Percentiles rank a stretch among this genome's conserved stretches.
Conservation (phyloP, 1,139 yeast genomes). For the Ogataea hybrid region DNA sequence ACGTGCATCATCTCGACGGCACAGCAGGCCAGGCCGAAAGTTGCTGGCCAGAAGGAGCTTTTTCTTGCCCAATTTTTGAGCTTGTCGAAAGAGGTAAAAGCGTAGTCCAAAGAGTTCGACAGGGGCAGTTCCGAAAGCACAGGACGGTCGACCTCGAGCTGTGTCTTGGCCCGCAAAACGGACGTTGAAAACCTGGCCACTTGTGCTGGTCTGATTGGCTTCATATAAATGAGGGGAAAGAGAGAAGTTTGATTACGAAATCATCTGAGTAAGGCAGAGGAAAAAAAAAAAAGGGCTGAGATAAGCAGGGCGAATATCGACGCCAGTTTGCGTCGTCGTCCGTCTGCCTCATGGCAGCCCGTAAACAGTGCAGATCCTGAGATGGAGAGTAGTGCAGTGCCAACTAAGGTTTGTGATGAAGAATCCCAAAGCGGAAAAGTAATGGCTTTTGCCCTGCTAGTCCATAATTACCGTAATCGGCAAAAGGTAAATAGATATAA, state of each 20-base stretch:
- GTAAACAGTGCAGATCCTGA: not conserved
- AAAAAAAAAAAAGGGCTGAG: not conserved
- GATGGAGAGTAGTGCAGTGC: not conserved
- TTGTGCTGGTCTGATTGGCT: constrained; percentile 1
- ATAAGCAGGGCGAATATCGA: not conserved
- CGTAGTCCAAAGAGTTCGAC: constrained; percentile 68
- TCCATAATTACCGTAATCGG: not conserved
- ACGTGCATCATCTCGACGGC: constrained; percentile 97
- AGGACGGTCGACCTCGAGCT: constrained; percentile 45
- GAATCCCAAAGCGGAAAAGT: not conserved
- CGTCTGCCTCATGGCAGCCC: not conserved
- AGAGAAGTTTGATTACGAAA: not conserved
- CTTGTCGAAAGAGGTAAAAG: constrained; percentile 79
- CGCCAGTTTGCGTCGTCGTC: not conserved
- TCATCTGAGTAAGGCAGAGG: not conserved
- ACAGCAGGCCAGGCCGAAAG: constrained; percentile 90
- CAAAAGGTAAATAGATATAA: not conserved
- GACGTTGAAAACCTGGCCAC: constrained; percentile 8
- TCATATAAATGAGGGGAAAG: constrained; percentile 7
- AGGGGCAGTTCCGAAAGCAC: constrained; percentile 51
- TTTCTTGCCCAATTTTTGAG: constrained; percentile 92
- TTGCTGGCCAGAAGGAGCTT: constrained; percentile 92
- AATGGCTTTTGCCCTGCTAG: not conserved
- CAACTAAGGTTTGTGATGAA: not conserved
- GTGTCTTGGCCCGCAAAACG: constrained; percentile 3